Conservation (phyloP, 768 basidiomycete species). For the Leucosporidium yakuticum region DNA sequence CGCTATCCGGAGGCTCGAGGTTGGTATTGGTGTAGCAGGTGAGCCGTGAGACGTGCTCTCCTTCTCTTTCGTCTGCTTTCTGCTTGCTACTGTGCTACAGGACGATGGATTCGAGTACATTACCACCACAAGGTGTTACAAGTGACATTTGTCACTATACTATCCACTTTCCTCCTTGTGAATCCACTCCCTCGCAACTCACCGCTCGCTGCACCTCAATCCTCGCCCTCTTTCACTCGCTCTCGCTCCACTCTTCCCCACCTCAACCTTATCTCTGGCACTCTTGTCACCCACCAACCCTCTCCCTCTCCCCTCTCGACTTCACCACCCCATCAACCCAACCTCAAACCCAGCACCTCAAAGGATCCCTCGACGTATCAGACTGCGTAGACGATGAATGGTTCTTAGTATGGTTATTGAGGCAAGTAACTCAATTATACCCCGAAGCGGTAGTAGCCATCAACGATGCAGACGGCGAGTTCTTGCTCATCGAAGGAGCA, state of each 20-base stretch:
- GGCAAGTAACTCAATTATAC: slow-evolving; percentile 72
- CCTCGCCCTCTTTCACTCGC: not conserved
- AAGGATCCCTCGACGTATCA: slow-evolving; percentile 83
- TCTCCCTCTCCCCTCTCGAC: slow-evolving; percentile 3
- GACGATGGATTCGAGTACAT: not conserved
- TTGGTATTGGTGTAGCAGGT: too few species aligned
- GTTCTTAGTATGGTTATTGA: slow-evolving; percentile 84
- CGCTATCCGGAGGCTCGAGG: too few species aligned
- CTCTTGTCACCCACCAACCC: slow-evolving; percentile 9
- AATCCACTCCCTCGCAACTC: not conserved
- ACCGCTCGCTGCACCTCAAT: not conserved
- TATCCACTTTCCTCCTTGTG: not conserved
- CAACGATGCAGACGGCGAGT: slow-evolving; percentile 79
- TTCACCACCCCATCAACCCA: not conserved
- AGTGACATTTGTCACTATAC: not conserved
- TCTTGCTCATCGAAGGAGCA: slow-evolving; percentile 92
- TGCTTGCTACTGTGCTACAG: not conserved
- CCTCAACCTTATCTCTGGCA: slow-evolving; percentile 20
- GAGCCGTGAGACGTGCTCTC: too few species aligned
- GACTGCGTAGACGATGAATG: slow-evolving; percentile 99
- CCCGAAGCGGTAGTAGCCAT: slow-evolving; percentile 57
- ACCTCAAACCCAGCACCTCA: slow-evolving; percentile 45
- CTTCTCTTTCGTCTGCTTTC: not conserved
- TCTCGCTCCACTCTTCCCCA: not conserved
- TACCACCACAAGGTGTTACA: not conserved